Conservation (phyloP, 768 basidiomycete genomes). For the Hemileccinum impolitum region DNA sequence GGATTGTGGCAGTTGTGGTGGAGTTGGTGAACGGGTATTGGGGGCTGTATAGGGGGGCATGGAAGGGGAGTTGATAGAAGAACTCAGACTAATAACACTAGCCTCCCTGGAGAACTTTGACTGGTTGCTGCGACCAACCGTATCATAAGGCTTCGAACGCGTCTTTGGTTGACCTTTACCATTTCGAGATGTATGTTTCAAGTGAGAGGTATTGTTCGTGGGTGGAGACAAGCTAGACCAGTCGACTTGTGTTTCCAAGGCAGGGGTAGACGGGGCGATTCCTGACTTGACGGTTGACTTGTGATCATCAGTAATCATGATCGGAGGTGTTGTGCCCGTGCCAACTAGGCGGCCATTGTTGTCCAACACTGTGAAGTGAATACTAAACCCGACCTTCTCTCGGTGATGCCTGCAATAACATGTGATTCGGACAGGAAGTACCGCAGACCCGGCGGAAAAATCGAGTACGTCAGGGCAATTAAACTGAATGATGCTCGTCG, state of each 20-base stretch:
- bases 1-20: slow-evolving; percentile 19
- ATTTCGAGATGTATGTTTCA: slow-evolving; percentile 44
- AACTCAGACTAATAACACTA: slow-evolving; percentile 50
- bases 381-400: slow-evolving; percentile 92
- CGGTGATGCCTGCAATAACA: slow-evolving; percentile 99
- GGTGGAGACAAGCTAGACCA: slow-evolving; percentile 43
- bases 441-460: slow-evolving; percentile 80
- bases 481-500: slow-evolving; percentile 88
- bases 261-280: slow-evolving; percentile 29
- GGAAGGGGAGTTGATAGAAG: slow-evolving; percentile 44
- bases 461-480: slow-evolving; percentile 90
- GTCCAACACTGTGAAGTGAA: slow-evolving; percentile 85
- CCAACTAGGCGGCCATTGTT: slow-evolving; percentile 77
- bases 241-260: slow-evolving; percentile 41
- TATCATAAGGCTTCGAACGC: slow-evolving; percentile 71
- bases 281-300: slow-evolving; percentile 59
- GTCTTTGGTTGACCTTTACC: slow-evolving; percentile 50
- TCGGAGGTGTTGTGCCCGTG: slow-evolving; percentile 77
- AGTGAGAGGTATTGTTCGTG: slow-evolving; percentile 37
- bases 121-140: slow-evolving; percentile 27
- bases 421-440: slow-evolving; percentile 92
- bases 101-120: slow-evolving; percentile 54
- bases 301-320: slow-evolving; percentile 99
- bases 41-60: slow-evolving; percentile 34
- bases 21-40: slow-evolving; percentile 31